Evolutionary conservation across 169 alveolate genomes (phyloP).

Genomic region (Cyclospora cayetanensis): DNA sequence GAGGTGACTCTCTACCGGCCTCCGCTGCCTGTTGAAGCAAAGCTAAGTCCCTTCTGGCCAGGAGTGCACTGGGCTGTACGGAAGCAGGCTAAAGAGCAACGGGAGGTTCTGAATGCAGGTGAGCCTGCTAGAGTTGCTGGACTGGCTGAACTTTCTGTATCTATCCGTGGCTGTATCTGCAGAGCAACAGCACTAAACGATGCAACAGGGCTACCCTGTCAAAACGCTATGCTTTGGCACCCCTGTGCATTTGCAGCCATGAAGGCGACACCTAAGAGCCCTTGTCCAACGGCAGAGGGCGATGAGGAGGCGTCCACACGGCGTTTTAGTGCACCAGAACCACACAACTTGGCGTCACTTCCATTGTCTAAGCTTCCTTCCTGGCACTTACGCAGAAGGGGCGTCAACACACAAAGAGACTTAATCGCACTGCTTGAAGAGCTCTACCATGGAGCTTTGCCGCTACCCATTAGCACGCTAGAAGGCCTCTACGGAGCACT

Average conservation of each 20-base stretch:
- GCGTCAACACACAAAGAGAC: background rate
- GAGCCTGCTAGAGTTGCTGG: background rate
- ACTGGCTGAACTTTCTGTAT: no score
- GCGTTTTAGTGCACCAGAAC: background rate
- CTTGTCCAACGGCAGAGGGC: background rate
- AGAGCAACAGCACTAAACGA: background rate
- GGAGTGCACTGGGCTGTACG: background rate
- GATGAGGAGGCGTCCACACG: no score
- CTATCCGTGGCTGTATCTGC: background rate
- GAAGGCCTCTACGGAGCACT: no score
- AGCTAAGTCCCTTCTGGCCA: slow-evolving; percentile 5
- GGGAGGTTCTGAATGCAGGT: background rate
- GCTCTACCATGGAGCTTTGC: background rate
- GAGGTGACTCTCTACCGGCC: background rate
- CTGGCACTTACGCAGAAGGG: background rate
- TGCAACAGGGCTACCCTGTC: no score
- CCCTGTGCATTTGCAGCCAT: background rate
- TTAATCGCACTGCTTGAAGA: background rate
- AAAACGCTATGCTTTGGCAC: no score
- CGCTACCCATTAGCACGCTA: no score
- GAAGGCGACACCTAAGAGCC: background rate
- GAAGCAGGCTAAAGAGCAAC: background rate
- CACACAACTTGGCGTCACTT: background rate
- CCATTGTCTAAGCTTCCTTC: background rate
- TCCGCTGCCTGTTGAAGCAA: background rate